These are phyloP conservation scores for Vachellia collinsii DNA, from an alignment of 306 rosid species.

Conservation along the genomic window DNA sequence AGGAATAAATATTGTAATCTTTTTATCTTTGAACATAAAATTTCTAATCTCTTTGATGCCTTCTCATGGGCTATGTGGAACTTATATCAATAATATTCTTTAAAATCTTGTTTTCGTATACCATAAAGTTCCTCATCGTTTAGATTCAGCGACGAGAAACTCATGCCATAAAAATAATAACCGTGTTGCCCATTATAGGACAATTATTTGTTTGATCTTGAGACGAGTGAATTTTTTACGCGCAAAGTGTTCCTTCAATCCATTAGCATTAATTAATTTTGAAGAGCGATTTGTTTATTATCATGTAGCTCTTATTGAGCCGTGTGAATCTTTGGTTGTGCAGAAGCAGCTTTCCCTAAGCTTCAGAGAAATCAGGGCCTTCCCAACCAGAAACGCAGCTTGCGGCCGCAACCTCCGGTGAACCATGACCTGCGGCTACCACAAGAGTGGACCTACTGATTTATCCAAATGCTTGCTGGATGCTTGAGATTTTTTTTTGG, in stretches of 20 bases:
- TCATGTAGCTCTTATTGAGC: neutral
- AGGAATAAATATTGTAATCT: no score
- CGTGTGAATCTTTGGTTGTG: slow-evolving; percentile 30
- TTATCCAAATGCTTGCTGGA: neutral
- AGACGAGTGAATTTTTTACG: no score
- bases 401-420: slow-evolving; percentile 42
- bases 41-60: no score
- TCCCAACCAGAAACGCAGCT: slow-evolving; percentile 47
- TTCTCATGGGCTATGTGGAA: no score
- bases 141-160: neutral
- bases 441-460: slow-evolving; percentile 84
- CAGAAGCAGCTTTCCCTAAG: slow-evolving; percentile 45
- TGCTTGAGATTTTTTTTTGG: slow-evolving; percentile 26
- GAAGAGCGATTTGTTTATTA: neutral
- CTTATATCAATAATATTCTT: no score
- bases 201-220: no score
- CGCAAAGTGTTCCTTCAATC: no score
- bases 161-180: neutral
- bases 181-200: neutral
- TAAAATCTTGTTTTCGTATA: no score
- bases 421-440: slow-evolving; percentile 74
- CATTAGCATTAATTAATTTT: no score
- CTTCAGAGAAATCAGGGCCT: slow-evolving; percentile 28
- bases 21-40: no score
- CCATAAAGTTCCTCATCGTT: neutral